Percentiles rank a stretch among this genome's conserved stretches.
These are phyloP conservation scores for Perkinsus marinus DNA, from an alignment of 169 alveolate genomes.

Conservation along the genomic window DNA sequence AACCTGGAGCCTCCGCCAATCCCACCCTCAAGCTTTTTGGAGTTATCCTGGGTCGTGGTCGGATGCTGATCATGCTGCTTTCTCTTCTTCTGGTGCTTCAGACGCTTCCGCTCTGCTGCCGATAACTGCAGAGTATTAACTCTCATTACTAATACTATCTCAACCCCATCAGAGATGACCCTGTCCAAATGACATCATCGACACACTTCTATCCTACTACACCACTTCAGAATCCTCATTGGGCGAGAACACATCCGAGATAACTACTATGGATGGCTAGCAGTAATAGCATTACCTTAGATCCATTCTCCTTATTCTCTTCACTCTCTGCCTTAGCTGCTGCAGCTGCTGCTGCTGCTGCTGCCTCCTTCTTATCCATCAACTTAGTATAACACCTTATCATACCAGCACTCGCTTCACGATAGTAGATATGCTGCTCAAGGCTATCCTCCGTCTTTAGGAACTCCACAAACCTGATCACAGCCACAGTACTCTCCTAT, in stretches of 20 bases:
- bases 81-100: not conserved
- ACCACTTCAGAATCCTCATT: too few species aligned
- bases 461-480: not conserved
- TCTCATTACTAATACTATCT: not conserved
- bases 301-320: not conserved
- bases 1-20: not conserved
- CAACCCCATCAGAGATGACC: too few species aligned
- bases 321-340: not conserved
- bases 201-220: too few species aligned
- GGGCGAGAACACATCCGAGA: too few species aligned
- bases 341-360: not conserved
- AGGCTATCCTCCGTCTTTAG: not conserved
- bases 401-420: not conserved
- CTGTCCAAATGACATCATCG: too few species aligned
- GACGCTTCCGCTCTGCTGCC: not conserved
- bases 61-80: not conserved
- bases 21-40: not conserved
- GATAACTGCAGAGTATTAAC: not conserved
- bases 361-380: not conserved
- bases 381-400: not conserved
- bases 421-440: not conserved
- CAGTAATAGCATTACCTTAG: too few species aligned
- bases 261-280: too few species aligned
- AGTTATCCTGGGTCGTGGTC: not conserved
- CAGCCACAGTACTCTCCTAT: not conserved